A percentile compares a stretch with the other conserved stretches of the same genome.
phyloP scores from a whole-genome alignment of 2,329 filamentous ascomycete species.

The Xylaria sp. region DNA sequence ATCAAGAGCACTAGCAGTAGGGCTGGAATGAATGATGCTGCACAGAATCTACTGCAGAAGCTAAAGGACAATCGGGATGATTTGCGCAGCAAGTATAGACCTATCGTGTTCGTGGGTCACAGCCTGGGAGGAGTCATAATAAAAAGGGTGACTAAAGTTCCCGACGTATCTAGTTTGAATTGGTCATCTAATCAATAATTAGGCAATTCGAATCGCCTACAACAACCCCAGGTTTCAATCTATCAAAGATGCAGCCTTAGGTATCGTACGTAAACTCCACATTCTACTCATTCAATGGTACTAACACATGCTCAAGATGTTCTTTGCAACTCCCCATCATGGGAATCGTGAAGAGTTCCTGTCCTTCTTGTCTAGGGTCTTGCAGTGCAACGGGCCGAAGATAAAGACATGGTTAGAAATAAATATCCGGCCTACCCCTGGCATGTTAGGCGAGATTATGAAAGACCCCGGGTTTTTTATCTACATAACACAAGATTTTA shows the following conservation, averaged over 20 bases:
- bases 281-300: background rate
- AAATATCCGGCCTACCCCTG: background rate
- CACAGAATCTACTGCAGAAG: background rate
- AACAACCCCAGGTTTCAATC: background rate
- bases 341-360: background rate
- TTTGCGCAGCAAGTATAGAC: background rate
- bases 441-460: background rate
- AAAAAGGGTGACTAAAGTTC: background rate
- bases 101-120: background rate
- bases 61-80: background rate
- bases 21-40: background rate
- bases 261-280: background rate
- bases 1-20: background rate
- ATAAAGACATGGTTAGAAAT: background rate
- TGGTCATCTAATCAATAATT: background rate
- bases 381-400: background rate
- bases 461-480: background rate
- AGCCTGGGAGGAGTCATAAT: constrained; percentile 1
- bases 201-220: constrained; percentile 4
- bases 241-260: background rate
- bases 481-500: background rate
- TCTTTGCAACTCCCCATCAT: constrained; percentile 6
- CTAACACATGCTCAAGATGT: background rate
- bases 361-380: background rate
- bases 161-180: background rate